phyloP scores from a whole-genome alignment of 2,329 filamentous ascomycete species.

The Neonectria punicea region DNA sequence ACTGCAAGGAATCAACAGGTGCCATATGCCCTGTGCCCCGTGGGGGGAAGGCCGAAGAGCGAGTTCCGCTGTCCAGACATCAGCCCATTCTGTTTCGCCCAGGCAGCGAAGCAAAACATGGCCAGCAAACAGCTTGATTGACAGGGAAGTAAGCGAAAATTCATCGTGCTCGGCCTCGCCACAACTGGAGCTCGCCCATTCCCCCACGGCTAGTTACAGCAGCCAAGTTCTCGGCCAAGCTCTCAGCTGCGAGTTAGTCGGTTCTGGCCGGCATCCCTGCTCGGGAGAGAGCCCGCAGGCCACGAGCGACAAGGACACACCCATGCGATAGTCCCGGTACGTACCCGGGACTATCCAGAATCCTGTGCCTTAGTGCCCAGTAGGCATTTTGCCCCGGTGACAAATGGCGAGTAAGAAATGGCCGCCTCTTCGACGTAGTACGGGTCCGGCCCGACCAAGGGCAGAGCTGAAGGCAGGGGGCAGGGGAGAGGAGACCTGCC shows the following conservation, averaged over 20 bases:
- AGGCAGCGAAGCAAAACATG: not conserved
- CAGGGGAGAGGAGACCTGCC: not conserved
- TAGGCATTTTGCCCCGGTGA: not conserved
- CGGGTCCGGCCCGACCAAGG: not conserved
- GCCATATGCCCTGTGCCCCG: not conserved
- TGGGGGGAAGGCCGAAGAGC: not conserved
- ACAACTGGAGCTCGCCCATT: not conserved
- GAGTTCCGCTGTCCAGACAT: not conserved
- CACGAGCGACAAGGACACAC: not conserved
- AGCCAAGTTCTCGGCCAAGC: not conserved
- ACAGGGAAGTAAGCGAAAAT: not conserved
- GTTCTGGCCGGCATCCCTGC: not conserved
- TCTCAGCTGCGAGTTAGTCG: not conserved
- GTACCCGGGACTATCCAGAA: not conserved
- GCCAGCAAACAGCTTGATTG: not conserved
- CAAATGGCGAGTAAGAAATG: not conserved
- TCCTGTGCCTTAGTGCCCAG: not conserved
- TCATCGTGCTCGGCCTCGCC: not conserved
- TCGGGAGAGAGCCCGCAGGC: not conserved
- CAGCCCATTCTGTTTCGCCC: slow-evolving; percentile 3
- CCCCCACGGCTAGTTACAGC: not conserved
- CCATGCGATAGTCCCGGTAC: not conserved
- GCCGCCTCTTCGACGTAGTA: not conserved
- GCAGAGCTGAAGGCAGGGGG: slow-evolving; percentile 1
- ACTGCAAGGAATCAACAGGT: not conserved